Percentiles rank a stretch among this genome's conserved stretches.
Conservation (phyloP, 2,329 filamentous ascomycete species). For the Exophiala xenobiotica region DNA sequence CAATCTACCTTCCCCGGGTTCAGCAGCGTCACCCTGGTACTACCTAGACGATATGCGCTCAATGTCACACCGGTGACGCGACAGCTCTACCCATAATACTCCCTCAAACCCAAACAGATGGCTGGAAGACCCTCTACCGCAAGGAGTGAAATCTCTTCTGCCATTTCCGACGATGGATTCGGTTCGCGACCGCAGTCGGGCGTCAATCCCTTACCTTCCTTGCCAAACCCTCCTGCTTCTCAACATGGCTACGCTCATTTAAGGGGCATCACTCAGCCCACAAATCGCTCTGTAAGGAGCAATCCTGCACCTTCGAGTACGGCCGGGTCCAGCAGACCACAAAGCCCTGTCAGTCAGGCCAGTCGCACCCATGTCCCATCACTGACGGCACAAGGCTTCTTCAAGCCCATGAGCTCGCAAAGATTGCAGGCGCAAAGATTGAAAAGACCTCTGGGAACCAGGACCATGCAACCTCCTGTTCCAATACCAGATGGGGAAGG, state of each 20-base stretch:
- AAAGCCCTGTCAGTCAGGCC: conserved; percentile 61
- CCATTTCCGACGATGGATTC: conserved; percentile 33
- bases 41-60: conserved; percentile 17
- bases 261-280: conserved; percentile 27
- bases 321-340: conserved; percentile 51
- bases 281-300: conserved; percentile 26
- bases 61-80: conserved; percentile 25
- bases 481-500: conserved; percentile 44
- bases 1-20: conserved; percentile 6
- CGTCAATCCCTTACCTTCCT: conserved; percentile 15
- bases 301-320: conserved; percentile 41
- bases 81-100: conserved; percentile 1
- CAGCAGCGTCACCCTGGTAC: conserved; percentile 13
- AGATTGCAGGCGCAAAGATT: conserved; percentile 86
- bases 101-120: conserved; percentile 16
- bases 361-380: conserved; percentile 87
- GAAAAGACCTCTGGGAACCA: conserved; percentile 47
- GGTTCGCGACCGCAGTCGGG: conserved; percentile 25
- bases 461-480: conserved; percentile 31
- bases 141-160: conserved; percentile 32
- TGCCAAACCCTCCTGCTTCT: conserved; percentile 24
- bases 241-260: conserved; percentile 30
- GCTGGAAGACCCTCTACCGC: conserved; percentile 27
- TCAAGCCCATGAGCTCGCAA: conserved; percentile 94
- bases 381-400: conserved; percentile 86